These are phyloP conservation scores for Colletotrichum musae DNA, from an alignment of 2,329 filamentous ascomycete genomes.

Conservation along the genomic window DNA sequence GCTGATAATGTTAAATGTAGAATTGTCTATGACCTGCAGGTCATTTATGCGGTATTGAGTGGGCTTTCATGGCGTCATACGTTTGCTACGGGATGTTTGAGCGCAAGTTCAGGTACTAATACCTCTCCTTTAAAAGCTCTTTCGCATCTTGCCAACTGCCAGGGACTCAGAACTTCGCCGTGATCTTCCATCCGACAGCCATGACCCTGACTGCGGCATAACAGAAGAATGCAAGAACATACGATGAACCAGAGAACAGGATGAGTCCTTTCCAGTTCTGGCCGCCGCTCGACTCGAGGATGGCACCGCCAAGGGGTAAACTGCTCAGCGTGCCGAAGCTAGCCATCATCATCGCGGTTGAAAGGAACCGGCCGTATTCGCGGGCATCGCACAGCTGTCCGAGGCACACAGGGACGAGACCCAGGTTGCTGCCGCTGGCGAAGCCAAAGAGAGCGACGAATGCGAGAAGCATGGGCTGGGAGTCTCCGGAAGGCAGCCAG, in stretches of 20 bases:
- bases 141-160: not conserved
- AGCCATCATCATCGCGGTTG: constrained; percentile 83
- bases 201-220: constrained; percentile 35
- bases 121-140: no score
- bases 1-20: no score
- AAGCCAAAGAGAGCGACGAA: constrained; percentile 85
- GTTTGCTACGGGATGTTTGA: not conserved
- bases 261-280: constrained; percentile 38
- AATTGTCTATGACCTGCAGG: no score
- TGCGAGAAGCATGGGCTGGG: constrained; percentile 71
- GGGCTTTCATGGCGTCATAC: no score
- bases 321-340: constrained; percentile 75
- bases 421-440: constrained; percentile 83
- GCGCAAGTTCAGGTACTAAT: not conserved
- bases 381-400: constrained; percentile 84
- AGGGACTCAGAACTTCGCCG: constrained; percentile 20
- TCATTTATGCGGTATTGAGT: no score
- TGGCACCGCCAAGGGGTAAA: constrained; percentile 59
- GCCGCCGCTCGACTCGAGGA: constrained; percentile 38
- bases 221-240: constrained; percentile 38
- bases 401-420: constrained; percentile 83
- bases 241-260: constrained; percentile 35
- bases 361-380: constrained; percentile 82
- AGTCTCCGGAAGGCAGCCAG: constrained; percentile 77
- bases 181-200: constrained; percentile 35